Evolutionary conservation across 176 grass and related monocot species (phyloP), one percentile per base, ranked within the genome.

Genomic region (Saccharum officinarum): DNA sequence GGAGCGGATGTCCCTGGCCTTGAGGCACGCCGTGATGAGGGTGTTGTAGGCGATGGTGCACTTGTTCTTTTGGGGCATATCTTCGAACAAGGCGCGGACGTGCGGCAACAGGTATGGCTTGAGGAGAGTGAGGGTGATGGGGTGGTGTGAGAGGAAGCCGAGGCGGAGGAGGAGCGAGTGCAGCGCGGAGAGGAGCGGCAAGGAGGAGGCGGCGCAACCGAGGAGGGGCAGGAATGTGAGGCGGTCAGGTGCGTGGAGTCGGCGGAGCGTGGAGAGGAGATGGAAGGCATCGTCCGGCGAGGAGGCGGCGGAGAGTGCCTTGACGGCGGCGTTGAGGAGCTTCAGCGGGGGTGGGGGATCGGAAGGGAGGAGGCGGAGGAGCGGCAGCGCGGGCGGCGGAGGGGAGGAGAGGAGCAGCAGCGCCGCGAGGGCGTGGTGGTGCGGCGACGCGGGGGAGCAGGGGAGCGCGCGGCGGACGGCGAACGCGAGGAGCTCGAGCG

Each of bases 311-410:
- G 86, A 79, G 20, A 91, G 83, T 40, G 86, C 73, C 55, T 81
- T 90, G 79, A 91, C 44, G 55, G 88, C 80, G 71, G 88, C 88
- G 83, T 86, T 86, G 75, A 94, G 84, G 37, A 88, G 80, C n/a
- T 69, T 28, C 38, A 89, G 83, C 39, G 89, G 82, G 11, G 78
- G 84, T 25, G 84, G 77, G 3, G 47, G 67, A 4, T 75, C 67
- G 12, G 55, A 67, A 65, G 80, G 69, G 81, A 80, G 52, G 82
- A 86, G 87, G 34, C 34, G 77, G 4, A 77, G 74, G 50, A 71
- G 80, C 0, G 71, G 39, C 1, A 41, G 75, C 8, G 80, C 14
- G n/a, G 65, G 77, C 5, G 71, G 66, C 6, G 87, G 80, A 10
- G 71, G 60, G 30, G 83, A 42, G 72, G 86, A 73, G 59, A 84